phyloP scores from a whole-genome alignment of 2,329 filamentous ascomycete species.

The Trichophyton rubrum region DNA sequence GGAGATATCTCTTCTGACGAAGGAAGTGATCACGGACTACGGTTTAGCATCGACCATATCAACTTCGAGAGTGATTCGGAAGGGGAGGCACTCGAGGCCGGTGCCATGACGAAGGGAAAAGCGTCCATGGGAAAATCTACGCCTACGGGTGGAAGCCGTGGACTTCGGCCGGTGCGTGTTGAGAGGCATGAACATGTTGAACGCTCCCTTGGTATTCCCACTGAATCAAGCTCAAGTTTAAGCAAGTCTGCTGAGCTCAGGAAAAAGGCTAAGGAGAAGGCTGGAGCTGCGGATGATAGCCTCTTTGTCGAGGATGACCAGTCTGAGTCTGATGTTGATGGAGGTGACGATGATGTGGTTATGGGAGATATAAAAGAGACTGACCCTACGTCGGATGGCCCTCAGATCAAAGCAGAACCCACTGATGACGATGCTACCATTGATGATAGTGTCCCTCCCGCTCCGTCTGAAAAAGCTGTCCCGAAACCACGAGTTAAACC shows the following conservation, averaged over 20 bases:
- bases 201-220: slow-evolving; percentile 41
- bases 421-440: slow-evolving; percentile 36
- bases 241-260: slow-evolving; percentile 33
- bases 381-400: slow-evolving; percentile 22
- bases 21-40: slow-evolving; percentile 34
- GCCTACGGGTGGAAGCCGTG: slow-evolving; percentile 13
- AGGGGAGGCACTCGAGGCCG: slow-evolving; percentile 24
- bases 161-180: slow-evolving; percentile 43
- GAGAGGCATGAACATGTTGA: slow-evolving; percentile 45
- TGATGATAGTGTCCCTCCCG: slow-evolving; percentile 22
- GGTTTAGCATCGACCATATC: slow-evolving; percentile 46
- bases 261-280: slow-evolving; percentile 24
- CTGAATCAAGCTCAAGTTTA: slow-evolving; percentile 40
- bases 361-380: slow-evolving; percentile 33
- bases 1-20: slow-evolving; percentile 37
- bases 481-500: slow-evolving; percentile 10
- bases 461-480: slow-evolving; percentile 15
- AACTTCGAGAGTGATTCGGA: slow-evolving; percentile 44
- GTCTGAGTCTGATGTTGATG: slow-evolving; percentile 15
- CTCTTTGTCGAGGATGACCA: slow-evolving; percentile 24
- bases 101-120: slow-evolving; percentile 21
- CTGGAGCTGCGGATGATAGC: slow-evolving; percentile 19
- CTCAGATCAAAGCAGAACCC: slow-evolving; percentile 43
- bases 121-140: slow-evolving; percentile 15
- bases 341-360: slow-evolving; percentile 29